Evolutionary conservation across 2,329 filamentous ascomycete genomes (phyloP), one percentile per base, ranked within the genome.

Genomic region (Alternaria arborescens): DNA sequence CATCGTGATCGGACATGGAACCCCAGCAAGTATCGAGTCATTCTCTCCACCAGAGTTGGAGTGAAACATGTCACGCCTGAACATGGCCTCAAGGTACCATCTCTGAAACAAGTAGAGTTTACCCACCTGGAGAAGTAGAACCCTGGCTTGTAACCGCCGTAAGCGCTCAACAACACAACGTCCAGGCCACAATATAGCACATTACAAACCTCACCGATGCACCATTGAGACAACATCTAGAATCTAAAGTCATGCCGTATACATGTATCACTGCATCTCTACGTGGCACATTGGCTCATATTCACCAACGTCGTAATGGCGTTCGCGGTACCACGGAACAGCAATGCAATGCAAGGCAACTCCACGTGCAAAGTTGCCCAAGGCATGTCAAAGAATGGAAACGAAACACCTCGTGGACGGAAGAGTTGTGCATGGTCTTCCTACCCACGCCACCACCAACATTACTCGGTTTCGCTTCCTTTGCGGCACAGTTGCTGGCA

Each of bases 11-110:
- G 24, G 18, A 48, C 46, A 48, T 34, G 46, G 30, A 32, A 34
- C 34, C 30, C 46, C 46, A 50, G 46, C 22, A 12, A 36, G 7
- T 8, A 8, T 26, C 46, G 46, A 50, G 46, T 50, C 46, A 50
- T 24, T 22, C 22, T 36, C 34, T 38, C 18, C 46, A 50, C 32
- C 46, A 38, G 14, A 36, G 8, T 26, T 8, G 20, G 36, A 50
- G 46, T 50, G 46, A 50, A 50, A 50, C 46, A 26, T 38, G 46
- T 50, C 46, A 50, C 32, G 46, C 46, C 46, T 50, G 46, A 50
- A 50, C 30, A 48, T 48, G 30, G 30, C 30, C 32, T 48, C 46
- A 34, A 36, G 12, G 20, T 36, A 20, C 46, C 46, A 36, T 48
- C 30, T 24, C 20, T 48, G 46, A 36, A 48, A 48, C 46, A 41